Conservation (phyloP, 139 green algal genomes). For the Coelastrella sp. region DNA sequence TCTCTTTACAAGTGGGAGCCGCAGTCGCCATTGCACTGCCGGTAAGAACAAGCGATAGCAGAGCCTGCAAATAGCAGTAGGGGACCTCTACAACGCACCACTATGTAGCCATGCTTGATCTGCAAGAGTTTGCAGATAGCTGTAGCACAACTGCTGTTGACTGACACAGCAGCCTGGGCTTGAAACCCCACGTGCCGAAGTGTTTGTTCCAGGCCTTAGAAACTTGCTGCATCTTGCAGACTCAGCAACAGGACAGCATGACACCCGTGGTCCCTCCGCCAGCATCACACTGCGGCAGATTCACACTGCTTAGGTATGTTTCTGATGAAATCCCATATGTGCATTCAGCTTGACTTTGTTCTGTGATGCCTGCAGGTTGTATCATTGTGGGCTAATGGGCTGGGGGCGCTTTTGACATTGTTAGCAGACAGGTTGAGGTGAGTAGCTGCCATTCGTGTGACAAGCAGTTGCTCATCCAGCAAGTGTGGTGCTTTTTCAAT, state of each 20-base stretch:
- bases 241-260: neutral
- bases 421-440: constrained; percentile 59
- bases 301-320: too few relatives aligned
- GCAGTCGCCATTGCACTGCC: constrained; percentile 73
- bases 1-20: constrained; percentile 62
- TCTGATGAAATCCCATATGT: neutral
- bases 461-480: too few relatives aligned
- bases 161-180: too few relatives aligned
- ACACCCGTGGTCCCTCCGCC: too few relatives aligned
- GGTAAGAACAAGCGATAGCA: constrained; percentile 45
- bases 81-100: too few relatives aligned
- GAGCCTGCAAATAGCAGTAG: neutral
- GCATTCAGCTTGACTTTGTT: neutral
- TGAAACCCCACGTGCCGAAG: too few relatives aligned
- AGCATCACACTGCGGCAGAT: too few relatives aligned
- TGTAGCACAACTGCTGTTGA: too few relatives aligned
- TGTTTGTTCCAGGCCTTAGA: too few relatives aligned
- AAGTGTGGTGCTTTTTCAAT: too few relatives aligned
- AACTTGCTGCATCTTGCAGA: neutral
- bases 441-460: neutral
- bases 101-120: too few relatives aligned
- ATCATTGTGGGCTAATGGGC: constrained; percentile 75
- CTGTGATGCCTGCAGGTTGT: constrained; percentile 65
- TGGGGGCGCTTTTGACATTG: constrained; percentile 75
- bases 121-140: too few relatives aligned